A percentile compares a stretch with the other conserved stretches of the same genome.
phyloP scores from a whole-genome alignment of 768 basidiomycete species.

The Psilocybe sp. region DNA sequence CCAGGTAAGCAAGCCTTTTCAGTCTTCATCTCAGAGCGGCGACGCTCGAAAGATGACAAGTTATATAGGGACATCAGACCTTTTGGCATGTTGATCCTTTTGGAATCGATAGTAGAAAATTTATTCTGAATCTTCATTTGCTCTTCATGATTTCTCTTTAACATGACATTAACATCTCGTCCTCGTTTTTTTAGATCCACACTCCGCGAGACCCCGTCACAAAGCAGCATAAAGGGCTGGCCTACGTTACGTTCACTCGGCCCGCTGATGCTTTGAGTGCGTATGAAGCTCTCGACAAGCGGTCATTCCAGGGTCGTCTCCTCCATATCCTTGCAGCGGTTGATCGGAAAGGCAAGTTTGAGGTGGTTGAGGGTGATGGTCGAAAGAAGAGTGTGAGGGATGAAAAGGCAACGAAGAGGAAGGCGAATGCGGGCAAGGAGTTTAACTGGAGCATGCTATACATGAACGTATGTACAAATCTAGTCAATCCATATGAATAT shows the following conservation, averaged over 20 bases:
- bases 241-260: constrained; percentile 45
- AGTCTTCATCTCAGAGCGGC: constrained; percentile 7
- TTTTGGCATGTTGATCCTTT: constrained; percentile 55
- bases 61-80: constrained; percentile 64
- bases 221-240: constrained; percentile 48
- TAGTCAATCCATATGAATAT: constrained; percentile 12
- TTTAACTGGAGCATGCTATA: constrained; percentile 95
- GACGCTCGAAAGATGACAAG: constrained; percentile 38
- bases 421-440: constrained; percentile 66
- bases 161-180: constrained; percentile 1
- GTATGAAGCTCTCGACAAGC: constrained; percentile 75
- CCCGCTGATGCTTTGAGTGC: constrained; percentile 55
- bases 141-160: neutral
- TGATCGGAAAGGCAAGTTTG: constrained; percentile 51
- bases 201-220: constrained; percentile 44
- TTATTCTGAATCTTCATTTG: constrained; percentile 25
- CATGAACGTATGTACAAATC: constrained; percentile 84
- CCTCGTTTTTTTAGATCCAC: constrained; percentile 35
- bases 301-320: constrained; percentile 87
- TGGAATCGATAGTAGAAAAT: constrained; percentile 66
- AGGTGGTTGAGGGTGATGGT: constrained; percentile 40
- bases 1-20: constrained; percentile 54
- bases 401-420: constrained; percentile 61
- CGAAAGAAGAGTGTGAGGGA: constrained; percentile 55
- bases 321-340: constrained; percentile 88